These are phyloP conservation scores for Nematocida parisii DNA, from an alignment of 371 early-diverging fungal genomes.

Conservation along the genomic window DNA sequence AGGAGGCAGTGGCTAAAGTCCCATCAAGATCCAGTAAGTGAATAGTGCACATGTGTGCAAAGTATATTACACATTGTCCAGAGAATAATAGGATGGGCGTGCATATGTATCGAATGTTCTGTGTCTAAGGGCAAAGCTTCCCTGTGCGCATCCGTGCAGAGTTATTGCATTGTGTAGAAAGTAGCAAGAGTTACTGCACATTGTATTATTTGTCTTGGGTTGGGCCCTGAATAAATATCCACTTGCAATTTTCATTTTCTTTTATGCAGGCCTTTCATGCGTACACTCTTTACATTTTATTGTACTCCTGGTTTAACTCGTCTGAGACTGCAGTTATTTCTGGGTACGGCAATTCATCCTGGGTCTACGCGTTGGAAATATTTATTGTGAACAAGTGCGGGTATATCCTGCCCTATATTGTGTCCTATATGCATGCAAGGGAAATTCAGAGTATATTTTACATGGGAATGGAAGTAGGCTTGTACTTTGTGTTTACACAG, in stretches of 20 bases:
- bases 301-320: slow-evolving; percentile 44
- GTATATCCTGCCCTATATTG: slow-evolving; percentile 36
- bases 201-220: not conserved
- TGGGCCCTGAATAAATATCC: not conserved
- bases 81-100: no score
- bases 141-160: no score
- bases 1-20: slow-evolving; percentile 63
- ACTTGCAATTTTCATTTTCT: slow-evolving; percentile 3
- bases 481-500: slow-evolving; percentile 34
- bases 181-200: no score
- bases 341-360: not conserved
- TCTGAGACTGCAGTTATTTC: slow-evolving; percentile 43
- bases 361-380: not conserved
- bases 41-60: not conserved
- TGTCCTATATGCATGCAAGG: slow-evolving; percentile 4
- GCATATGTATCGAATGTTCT: no score
- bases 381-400: slow-evolving; percentile 32
- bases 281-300: slow-evolving; percentile 35
- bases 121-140: no score
- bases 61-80: no score
- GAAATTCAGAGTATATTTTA: not conserved
- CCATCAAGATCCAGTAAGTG: slow-evolving; percentile 65
- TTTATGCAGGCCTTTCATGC: slow-evolving; percentile 7
- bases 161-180: no score
- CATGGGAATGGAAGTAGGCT: slow-evolving; percentile 8